Evolutionary conservation across 2,329 filamentous ascomycete species (phyloP).

Genomic region (Nigrospora osmanthi): DNA sequence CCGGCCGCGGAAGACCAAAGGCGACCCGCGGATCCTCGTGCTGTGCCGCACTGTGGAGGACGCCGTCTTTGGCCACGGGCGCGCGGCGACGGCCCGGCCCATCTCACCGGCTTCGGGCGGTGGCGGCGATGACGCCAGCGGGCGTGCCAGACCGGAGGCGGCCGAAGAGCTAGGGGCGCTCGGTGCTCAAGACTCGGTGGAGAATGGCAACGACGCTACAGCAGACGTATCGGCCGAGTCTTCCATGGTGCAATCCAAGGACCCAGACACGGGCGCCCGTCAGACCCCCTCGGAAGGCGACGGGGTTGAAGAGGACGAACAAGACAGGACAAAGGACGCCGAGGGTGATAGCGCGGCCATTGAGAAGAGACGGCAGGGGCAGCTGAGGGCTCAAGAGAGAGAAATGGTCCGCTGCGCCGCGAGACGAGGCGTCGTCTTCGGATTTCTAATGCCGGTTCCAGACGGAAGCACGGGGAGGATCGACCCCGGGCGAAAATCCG

Average conservation of each 20-base stretch:
- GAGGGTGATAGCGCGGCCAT: conserved; percentile 43
- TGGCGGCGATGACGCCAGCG: conserved; percentile 3
- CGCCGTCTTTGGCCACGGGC: conserved; percentile 40
- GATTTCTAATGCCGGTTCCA: conserved; percentile 23
- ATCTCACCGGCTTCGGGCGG: conserved; percentile 1
- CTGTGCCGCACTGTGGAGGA: conserved; percentile 41
- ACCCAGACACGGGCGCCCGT: too few relatives aligned
- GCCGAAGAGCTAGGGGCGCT: too few relatives aligned
- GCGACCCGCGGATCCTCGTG: conserved; percentile 41
- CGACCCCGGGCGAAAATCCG: background rate
- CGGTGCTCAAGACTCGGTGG: too few relatives aligned
- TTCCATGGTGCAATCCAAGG: too few relatives aligned
- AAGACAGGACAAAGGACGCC: conserved; percentile 32
- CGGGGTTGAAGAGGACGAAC: too few relatives aligned
- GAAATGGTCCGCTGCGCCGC: conserved; percentile 29
- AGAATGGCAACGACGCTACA: too few relatives aligned
- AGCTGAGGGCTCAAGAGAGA: conserved; percentile 34
- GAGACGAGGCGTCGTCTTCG: conserved; percentile 50
- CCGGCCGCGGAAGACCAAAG: conserved; percentile 31
- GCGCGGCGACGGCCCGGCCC: conserved; percentile 5
- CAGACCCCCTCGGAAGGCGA: too few relatives aligned
- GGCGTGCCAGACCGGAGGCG: background rate
- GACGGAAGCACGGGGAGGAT: background rate
- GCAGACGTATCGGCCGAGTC: too few relatives aligned
- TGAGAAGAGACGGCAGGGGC: conserved; percentile 38